phyloP scores from a whole-genome alignment of 129 eudicot species.

The Heracleum sosnowskyi region DNA sequence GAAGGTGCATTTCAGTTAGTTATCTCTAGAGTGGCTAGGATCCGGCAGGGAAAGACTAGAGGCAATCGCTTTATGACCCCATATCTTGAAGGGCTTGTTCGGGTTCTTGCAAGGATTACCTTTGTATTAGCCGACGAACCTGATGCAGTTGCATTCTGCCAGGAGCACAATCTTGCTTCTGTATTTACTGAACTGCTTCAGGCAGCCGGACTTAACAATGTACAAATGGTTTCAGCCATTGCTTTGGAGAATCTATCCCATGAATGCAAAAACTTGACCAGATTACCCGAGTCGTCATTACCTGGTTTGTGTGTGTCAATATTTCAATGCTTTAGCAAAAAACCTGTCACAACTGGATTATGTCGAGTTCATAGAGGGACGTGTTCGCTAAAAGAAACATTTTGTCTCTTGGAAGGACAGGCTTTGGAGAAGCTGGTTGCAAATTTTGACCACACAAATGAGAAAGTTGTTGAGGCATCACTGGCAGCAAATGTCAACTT shows the following conservation, averaged over 20 bases:
- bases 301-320: constrained; percentile 52
- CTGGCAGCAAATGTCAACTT: constrained; percentile 79
- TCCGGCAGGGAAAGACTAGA: constrained; percentile 76
- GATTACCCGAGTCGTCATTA: constrained; percentile 39
- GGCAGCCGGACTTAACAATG: constrained; percentile 66
- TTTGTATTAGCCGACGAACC: constrained; percentile 61
- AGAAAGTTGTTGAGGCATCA: constrained; percentile 69
- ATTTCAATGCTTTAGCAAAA: constrained; percentile 68
- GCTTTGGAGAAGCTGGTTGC: constrained; percentile 70
- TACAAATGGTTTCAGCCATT: constrained; percentile 66
- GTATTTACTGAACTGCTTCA: constrained; percentile 66
- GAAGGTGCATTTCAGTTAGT: constrained; percentile 50
- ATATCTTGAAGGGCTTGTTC: constrained; percentile 78
- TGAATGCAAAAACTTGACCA: constrained; percentile 54
- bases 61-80: constrained; percentile 83
- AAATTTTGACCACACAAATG: constrained; percentile 74
- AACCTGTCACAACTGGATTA: constrained; percentile 54
- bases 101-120: constrained; percentile 68
- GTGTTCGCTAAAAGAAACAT: constrained; percentile 59
- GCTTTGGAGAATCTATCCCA: constrained; percentile 67
- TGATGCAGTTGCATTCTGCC: constrained; percentile 53
- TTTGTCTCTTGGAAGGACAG: constrained; percentile 76
- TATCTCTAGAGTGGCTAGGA: constrained; percentile 44
- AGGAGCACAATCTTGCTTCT: constrained; percentile 46
- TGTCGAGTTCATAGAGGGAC: constrained; percentile 66